A percentile compares a stretch with the other conserved stretches of the same genome.
Evolutionary conservation across 331 rosid species (phyloP).

Genomic region (Pyracantha coccinea): DNA sequence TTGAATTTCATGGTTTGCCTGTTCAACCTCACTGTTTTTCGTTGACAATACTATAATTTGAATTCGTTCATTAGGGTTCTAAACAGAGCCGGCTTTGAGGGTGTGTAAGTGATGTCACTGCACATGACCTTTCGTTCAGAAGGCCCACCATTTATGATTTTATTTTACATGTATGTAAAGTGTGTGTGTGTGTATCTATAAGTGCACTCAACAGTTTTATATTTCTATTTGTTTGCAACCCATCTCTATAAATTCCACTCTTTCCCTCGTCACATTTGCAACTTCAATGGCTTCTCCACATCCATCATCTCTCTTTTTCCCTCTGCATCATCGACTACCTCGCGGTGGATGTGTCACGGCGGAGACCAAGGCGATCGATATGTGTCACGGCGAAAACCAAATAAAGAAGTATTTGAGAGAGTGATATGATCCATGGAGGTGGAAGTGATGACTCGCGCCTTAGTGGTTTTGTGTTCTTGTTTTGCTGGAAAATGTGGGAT

Average conservation of each 20-base stretch:
- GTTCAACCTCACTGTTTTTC: too few species aligned
- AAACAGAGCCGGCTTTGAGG: neutral
- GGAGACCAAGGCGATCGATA: neutral
- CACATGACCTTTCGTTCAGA: too few species aligned
- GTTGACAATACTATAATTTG: too few species aligned
- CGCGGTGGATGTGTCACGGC: neutral
- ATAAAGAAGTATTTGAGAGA: neutral
- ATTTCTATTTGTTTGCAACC: neutral
- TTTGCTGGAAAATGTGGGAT: constrained; percentile 23
- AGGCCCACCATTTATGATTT: too few species aligned
- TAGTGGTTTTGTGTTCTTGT: neutral
- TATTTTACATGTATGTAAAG: too few species aligned
- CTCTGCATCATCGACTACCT: neutral
- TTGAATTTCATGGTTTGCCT: too few species aligned
- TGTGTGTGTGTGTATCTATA: too few species aligned
- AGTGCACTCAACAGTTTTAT: neutral
- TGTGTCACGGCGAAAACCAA: neutral
- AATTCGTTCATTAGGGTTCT: too few species aligned
- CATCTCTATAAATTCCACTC: neutral
- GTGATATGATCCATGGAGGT: neutral
- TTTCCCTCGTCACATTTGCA: neutral
- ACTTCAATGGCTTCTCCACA: neutral
- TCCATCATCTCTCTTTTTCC: neutral
- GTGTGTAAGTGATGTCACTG: too few species aligned
- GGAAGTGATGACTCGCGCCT: neutral